A percentile compares a stretch with the other conserved stretches of the same genome.
Evolutionary conservation across 345 rosid species (phyloP).

Genomic region (Dipteronia dyeriana): DNA sequence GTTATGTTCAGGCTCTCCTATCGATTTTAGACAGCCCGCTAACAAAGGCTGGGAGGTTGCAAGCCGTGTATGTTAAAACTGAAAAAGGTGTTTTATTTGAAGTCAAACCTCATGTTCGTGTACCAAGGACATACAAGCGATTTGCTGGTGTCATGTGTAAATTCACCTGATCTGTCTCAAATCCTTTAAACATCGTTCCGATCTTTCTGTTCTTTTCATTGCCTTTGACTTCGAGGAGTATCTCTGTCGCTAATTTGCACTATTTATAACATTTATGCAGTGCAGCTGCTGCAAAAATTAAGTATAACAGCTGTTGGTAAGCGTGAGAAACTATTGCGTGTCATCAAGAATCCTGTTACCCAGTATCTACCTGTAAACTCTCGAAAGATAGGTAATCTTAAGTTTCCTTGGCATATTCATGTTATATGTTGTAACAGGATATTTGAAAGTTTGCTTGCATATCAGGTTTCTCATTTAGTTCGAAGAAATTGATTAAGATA

Average conservation of each 20-base stretch:
- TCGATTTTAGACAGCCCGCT: constrained; percentile 83
- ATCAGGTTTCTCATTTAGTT: constrained; percentile 83
- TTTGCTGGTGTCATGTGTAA: constrained; percentile 85
- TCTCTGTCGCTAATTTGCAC: constrained; percentile 8
- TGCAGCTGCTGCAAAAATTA: constrained; percentile 83
- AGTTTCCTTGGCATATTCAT: not conserved
- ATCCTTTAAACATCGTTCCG: not conserved
- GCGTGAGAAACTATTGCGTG: constrained; percentile 78
- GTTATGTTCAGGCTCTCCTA: constrained; percentile 59
- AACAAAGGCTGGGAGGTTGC: constrained; percentile 83
- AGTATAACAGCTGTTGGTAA: constrained; percentile 72
- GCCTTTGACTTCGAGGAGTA: not conserved
- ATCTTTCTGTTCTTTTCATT: not conserved
- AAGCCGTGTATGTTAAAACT: constrained; percentile 77
- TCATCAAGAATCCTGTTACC: constrained; percentile 77
- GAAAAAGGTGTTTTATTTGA: constrained; percentile 87
- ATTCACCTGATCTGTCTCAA: constrained; percentile 23
- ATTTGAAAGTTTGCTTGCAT: constrained; percentile 13
- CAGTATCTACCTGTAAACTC: constrained; percentile 64
- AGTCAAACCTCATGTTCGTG: constrained; percentile 81
- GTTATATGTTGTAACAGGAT: not conserved
- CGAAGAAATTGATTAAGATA: constrained; percentile 67
- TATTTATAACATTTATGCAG: constrained; percentile 40
- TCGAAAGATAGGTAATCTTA: constrained; percentile 60
- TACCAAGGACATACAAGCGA: constrained; percentile 86